Evolutionary conservation across 2,329 filamentous ascomycete species (phyloP).

Genomic region (Immersiporthe knoxdaviesiana): DNA sequence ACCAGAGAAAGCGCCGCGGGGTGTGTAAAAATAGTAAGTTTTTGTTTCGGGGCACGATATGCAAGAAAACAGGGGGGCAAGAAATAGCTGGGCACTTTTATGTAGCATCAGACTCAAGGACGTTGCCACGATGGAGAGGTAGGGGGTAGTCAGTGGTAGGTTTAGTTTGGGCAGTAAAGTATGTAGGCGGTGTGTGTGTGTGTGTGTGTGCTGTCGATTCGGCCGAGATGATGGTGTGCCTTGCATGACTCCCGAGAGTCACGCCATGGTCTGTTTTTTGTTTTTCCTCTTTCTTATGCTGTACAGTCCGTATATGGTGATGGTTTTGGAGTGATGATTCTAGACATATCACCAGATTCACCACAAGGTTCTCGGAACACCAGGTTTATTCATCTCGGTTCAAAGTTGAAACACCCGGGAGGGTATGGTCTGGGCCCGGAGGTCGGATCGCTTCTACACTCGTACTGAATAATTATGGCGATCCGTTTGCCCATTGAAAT

Average conservation of each 20-base stretch:
- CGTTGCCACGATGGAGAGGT: conserved; percentile 21
- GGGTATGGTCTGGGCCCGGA: background rate
- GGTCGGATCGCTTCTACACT: background rate
- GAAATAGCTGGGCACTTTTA: too few species aligned
- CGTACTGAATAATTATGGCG: background rate
- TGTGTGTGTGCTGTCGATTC: conserved; percentile 3
- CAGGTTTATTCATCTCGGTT: conserved; percentile 2
- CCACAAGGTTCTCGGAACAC: background rate
- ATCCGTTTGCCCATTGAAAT: background rate
- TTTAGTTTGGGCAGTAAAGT: too few species aligned
- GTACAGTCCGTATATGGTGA: background rate
- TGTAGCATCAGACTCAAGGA: conserved; percentile 2
- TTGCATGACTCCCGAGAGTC: background rate
- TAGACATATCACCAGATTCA: background rate
- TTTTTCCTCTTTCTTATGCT: background rate
- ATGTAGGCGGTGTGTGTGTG: too few species aligned
- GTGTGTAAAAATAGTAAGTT: background rate
- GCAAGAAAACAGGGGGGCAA: too few species aligned
- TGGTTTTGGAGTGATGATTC: background rate
- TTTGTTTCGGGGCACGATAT: background rate
- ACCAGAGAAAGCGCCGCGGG: background rate
- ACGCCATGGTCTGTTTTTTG: background rate
- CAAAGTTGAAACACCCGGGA: conserved; percentile 1
- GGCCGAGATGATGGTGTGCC: conserved; percentile 10
- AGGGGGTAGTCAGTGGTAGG: too few species aligned